These are phyloP conservation scores for Hericium alpestre DNA, from an alignment of 768 basidiomycete genomes.

Conservation along the genomic window DNA sequence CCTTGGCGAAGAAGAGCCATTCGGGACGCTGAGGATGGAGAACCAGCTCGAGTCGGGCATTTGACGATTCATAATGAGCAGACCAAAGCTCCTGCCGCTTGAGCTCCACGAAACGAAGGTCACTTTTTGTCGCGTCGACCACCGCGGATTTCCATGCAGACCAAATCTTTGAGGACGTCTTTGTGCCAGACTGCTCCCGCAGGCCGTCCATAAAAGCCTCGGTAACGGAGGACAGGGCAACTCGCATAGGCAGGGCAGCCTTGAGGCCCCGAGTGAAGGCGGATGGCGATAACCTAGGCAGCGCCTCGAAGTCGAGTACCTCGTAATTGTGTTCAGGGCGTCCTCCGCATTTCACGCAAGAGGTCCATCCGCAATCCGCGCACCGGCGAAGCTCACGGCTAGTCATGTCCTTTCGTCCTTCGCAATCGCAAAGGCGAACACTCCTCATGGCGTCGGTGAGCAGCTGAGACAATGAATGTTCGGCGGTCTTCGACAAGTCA, in stretches of 20 bases:
- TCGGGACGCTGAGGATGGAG: slow-evolving; percentile 70
- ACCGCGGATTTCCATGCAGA: slow-evolving; percentile 58
- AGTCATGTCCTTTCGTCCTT: slow-evolving; percentile 75
- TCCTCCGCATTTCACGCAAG: slow-evolving; percentile 81
- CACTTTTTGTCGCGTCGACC: slow-evolving; percentile 41
- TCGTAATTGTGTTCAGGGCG: slow-evolving; percentile 78
- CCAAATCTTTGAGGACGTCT: slow-evolving; percentile 53
- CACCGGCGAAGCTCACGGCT: slow-evolving; percentile 57
- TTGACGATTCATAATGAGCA: slow-evolving; percentile 62
- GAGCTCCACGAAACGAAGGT: slow-evolving; percentile 74
- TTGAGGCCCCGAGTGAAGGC: slow-evolving; percentile 72
- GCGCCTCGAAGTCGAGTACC: slow-evolving; percentile 37
- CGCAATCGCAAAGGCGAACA: slow-evolving; percentile 79
- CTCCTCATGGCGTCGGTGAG: slow-evolving; percentile 58
- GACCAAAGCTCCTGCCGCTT: slow-evolving; percentile 88
- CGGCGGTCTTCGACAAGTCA: slow-evolving; percentile 49
- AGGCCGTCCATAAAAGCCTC: slow-evolving; percentile 42
- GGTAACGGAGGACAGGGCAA: slow-evolving; percentile 45
- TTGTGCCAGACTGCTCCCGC: slow-evolving; percentile 26
- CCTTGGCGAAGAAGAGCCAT: slow-evolving; percentile 76
- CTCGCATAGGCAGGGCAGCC: slow-evolving; percentile 76
- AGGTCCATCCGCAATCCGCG: slow-evolving; percentile 63
- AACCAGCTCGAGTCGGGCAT: slow-evolving; percentile 63
- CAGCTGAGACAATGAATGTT: slow-evolving; percentile 39
- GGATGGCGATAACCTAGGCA: slow-evolving; percentile 59